Percentiles rank a stretch among this genome's conserved stretches.
phyloP scores from a whole-genome alignment of 2,329 filamentous ascomycete species.

The Nigrospora osmanthi region DNA sequence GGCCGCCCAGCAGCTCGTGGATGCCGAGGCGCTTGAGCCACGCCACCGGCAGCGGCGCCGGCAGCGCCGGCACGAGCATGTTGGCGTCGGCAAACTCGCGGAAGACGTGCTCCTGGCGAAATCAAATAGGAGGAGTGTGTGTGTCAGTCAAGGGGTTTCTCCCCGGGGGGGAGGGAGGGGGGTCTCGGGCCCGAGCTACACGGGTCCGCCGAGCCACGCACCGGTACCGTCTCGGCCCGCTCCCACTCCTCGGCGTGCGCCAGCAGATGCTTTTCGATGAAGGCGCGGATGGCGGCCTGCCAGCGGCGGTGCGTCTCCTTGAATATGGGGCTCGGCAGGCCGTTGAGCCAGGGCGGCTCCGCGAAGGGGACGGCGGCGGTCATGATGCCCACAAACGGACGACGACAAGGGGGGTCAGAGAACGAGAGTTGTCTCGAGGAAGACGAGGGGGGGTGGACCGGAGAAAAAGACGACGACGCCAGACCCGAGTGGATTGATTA shows the following conservation, averaged over 20 bases:
- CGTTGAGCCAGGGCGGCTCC: constrained; percentile 63
- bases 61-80: constrained; percentile 65
- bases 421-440: not conserved
- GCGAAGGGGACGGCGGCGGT: constrained; percentile 52
- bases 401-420: not conserved
- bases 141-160: no score
- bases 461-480: no score
- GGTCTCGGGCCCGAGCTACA: no score
- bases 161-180: no score
- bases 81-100: constrained; percentile 54
- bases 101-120: constrained; percentile 44
- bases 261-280: constrained; percentile 55
- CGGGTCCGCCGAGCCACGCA: no score
- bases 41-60: constrained; percentile 58
- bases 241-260: constrained; percentile 64
- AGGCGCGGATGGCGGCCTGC: constrained; percentile 61
- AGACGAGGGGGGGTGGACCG: no score
- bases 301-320: constrained; percentile 56
- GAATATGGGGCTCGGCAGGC: constrained; percentile 66
- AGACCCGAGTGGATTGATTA: no score
- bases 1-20: constrained; percentile 54
- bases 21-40: constrained; percentile 62
- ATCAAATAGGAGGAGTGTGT: no score
- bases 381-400: not conserved
- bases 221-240: constrained; percentile 51